Conservation (phyloP, 495 filamentous ascomycete species). For the Parathielavia hyrcaniae region DNA sequence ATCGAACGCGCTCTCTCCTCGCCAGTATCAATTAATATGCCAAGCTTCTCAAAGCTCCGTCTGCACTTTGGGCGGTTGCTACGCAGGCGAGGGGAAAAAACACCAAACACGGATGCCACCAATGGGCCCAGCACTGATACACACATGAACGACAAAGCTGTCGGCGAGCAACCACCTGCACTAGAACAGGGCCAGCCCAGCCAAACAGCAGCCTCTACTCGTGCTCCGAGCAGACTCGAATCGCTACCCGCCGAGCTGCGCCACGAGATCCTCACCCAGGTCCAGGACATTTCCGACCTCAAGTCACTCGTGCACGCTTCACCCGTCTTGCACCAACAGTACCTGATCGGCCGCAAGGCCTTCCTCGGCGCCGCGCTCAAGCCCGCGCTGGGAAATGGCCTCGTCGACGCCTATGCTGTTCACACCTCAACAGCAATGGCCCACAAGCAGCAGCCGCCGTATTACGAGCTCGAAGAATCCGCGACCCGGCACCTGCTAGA, state of each 20-base stretch:
- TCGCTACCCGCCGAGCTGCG: constrained; percentile 17
- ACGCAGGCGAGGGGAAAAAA: background rate
- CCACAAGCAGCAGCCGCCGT: background rate
- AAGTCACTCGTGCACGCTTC: constrained; percentile 25
- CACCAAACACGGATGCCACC: background rate
- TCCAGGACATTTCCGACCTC: constrained; percentile 19
- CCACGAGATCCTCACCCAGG: constrained; percentile 13
- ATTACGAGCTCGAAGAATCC: background rate
- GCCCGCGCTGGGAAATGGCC: constrained; percentile 13
- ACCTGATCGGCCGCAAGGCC: constrained; percentile 20
- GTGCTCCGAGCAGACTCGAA: background rate
- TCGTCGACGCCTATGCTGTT: constrained; percentile 21
- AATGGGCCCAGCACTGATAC: background rate
- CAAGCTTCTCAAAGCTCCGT: background rate
- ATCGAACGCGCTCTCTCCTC: too few relatives aligned
- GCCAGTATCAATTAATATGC: too few relatives aligned
- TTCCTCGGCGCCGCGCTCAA: constrained; percentile 16
- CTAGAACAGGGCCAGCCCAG: background rate
- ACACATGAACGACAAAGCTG: too few relatives aligned
- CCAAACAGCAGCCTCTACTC: background rate
- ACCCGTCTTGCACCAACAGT: constrained; percentile 31
- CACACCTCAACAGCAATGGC: background rate
- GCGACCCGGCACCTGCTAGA: constrained; percentile 9
- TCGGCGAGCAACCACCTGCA: too few relatives aligned
- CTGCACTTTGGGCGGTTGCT: constrained; percentile 1